A percentile compares a stretch with the other conserved stretches of the same genome.
Conservation (phyloP, 78 protist genomes). For the slime mould (Dictyostelium discoideum) region DNA sequence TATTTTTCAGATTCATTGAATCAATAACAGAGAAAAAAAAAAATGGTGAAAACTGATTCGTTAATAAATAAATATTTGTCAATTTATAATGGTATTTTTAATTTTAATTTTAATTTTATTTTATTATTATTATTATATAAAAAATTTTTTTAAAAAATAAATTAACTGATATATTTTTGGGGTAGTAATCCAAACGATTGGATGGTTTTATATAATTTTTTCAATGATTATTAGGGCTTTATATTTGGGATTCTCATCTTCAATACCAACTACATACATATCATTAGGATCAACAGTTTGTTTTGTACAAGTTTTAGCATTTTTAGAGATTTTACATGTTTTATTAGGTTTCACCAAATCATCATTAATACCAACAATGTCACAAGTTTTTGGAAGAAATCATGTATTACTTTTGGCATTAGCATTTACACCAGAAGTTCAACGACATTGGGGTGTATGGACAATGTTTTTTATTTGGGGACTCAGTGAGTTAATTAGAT, state of each 20-base stretch:
- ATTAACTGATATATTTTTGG: too few species aligned
- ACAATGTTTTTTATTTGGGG: conserved; percentile 50
- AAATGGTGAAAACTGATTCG: neutral
- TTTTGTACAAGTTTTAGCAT: conserved; percentile 48
- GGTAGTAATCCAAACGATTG: neutral
- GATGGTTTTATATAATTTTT: conserved; percentile 51
- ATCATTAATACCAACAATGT: conserved; percentile 9
- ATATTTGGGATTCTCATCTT: neutral
- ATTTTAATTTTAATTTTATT: too few species aligned
- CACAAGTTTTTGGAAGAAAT: conserved; percentile 58
- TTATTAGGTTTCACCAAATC: conserved; percentile 28
- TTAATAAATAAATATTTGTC: neutral
- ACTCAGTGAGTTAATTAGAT: conserved; percentile 47
- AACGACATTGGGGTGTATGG: conserved; percentile 53
- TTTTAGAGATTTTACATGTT: conserved; percentile 52
- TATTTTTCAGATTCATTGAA: neutral
- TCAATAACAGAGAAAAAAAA: neutral
- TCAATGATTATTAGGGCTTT: conserved; percentile 2
- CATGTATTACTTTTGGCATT: conserved; percentile 11
- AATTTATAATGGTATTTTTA: neutral
- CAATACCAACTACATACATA: conserved; percentile 2
- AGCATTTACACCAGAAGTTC: neutral
- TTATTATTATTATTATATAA: too few species aligned
- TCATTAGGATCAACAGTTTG: conserved; percentile 48
- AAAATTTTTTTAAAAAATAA: too few species aligned